Evolutionary conservation across 2,329 filamentous ascomycete genomes (phyloP).

Genomic region (Neophaeococcomyces mojaviensis): DNA sequence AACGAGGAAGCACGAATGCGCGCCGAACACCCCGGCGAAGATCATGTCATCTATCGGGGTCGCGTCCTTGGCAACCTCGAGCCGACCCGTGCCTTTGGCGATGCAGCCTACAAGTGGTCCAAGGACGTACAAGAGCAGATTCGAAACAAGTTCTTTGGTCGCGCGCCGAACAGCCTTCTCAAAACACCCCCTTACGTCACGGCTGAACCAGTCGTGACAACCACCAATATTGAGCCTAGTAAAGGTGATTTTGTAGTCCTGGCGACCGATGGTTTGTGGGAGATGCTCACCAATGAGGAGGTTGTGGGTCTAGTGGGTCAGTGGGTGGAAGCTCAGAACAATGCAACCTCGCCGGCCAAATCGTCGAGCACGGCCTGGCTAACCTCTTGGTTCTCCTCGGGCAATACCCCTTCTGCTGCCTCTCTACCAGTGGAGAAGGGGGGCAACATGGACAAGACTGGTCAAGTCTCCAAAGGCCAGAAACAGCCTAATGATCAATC

Average conservation of each 20-base stretch:
- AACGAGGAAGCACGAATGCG: constrained; percentile 77
- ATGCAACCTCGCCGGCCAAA: constrained; percentile 20
- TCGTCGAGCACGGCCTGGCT: constrained; percentile 54
- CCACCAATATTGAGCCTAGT: constrained; percentile 80
- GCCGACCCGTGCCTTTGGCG: constrained; percentile 88
- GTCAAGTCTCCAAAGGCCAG: constrained; percentile 36
- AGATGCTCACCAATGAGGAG: constrained; percentile 98
- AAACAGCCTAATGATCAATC: constrained; percentile 7
- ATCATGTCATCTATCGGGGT: constrained; percentile 74
- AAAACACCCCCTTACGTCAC: constrained; percentile 96
- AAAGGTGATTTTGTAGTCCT: constrained; percentile 93
- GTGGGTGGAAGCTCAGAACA: constrained; percentile 77
- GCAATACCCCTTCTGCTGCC: constrained; percentile 25
- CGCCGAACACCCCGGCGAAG: constrained; percentile 77
- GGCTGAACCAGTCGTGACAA: constrained; percentile 88
- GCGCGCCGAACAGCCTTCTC: constrained; percentile 65
- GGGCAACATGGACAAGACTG: constrained; percentile 45
- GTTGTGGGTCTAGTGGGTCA: constrained; percentile 93
- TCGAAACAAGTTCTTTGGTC: constrained; percentile 78
- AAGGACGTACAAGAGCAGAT: constrained; percentile 75
- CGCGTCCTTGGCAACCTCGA: constrained; percentile 87
- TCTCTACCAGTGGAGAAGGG: constrained; percentile 68
- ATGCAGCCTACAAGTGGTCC: constrained; percentile 95
- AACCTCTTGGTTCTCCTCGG: constrained; percentile 47
- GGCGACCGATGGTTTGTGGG: constrained; percentile 95